Conservation (phyloP, 129 eudicot species). For the Mikania micrantha region DNA sequence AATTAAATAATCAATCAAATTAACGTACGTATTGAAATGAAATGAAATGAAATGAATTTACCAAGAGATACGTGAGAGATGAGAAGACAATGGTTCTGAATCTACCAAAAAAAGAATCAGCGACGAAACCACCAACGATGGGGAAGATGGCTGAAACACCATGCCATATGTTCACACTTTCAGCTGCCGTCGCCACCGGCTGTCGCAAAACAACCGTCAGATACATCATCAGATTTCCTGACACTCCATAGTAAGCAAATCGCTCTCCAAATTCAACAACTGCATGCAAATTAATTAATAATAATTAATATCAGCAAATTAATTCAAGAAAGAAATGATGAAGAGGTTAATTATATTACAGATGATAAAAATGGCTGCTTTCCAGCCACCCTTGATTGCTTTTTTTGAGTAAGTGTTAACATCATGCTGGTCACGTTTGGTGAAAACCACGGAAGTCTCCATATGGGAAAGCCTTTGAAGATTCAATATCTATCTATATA, state of each 20-base stretch:
- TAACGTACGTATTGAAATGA: no score
- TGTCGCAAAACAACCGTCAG: conserved; percentile 41
- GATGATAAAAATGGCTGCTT: conserved; percentile 72
- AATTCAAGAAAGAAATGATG: background rate
- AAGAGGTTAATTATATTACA: no score
- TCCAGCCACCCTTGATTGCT: conserved; percentile 62
- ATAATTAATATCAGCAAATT: no score
- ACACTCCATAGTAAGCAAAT: conserved; percentile 69
- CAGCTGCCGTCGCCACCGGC: conserved; percentile 51
- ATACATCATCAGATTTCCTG: conserved; percentile 59
- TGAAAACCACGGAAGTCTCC: conserved; percentile 12
- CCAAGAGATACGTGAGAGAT: conserved; percentile 51
- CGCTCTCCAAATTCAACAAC: conserved; percentile 77
- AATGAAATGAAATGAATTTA: no score
- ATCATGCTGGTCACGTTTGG: conserved; percentile 8
- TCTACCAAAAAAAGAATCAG: conserved; percentile 68
- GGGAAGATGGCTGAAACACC: conserved; percentile 64
- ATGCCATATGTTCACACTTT: conserved; percentile 59
- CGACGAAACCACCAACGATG: conserved; percentile 58
- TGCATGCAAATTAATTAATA: conserved; percentile 12
- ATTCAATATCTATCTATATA: background rate
- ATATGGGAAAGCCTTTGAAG: background rate
- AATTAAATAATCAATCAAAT: no score
- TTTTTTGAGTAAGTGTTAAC: conserved; percentile 7
- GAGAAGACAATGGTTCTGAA: conserved; percentile 51